A percentile compares a stretch with the other conserved stretches of the same genome.
phyloP scores from a whole-genome alignment of 108 stramenopile species.

The Fistulifera solaris region DNA sequence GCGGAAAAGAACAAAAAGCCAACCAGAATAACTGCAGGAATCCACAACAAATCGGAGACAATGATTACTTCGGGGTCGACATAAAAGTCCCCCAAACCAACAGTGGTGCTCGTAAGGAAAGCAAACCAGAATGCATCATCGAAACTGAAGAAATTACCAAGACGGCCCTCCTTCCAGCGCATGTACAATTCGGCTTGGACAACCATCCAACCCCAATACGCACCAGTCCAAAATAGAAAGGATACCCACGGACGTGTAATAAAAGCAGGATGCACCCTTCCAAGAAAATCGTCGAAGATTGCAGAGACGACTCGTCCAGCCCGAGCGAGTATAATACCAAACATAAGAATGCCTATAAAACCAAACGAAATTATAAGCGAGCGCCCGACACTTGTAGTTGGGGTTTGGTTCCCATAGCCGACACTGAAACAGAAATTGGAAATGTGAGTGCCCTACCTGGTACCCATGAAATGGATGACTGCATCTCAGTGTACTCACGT shows the following conservation, averaged over 20 bases:
- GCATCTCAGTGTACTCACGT: no score
- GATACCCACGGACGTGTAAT: conserved; percentile 5
- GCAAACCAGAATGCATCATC: conserved; percentile 39
- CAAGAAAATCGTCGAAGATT: conserved; percentile 24
- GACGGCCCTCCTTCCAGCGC: conserved; percentile 11
- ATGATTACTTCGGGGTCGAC: conserved; percentile 28
- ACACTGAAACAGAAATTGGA: conserved; percentile 1
- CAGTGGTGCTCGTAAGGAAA: conserved; percentile 31
- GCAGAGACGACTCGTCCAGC: conserved; percentile 21
- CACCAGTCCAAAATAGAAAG: conserved; percentile 19
- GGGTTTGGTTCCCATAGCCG: conserved; percentile 48
- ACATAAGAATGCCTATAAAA: conserved; percentile 26
- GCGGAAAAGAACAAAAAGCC: conserved; percentile 18
- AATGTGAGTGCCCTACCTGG: no score
- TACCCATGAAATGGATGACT: no score
- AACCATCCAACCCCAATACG: conserved; percentile 22
- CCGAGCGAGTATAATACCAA: conserved; percentile 18
- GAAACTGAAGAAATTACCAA: conserved; percentile 2
- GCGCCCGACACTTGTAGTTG: conserved; percentile 22
- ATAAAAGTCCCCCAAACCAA: conserved; percentile 40
- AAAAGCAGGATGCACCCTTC: background rate
- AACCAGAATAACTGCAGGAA: conserved; percentile 14
- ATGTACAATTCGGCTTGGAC: conserved; percentile 9
- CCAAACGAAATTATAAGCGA: conserved; percentile 25
- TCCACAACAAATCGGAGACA: conserved; percentile 11